A percentile compares a stretch with the other conserved stretches of the same genome.
Conservation (phyloP, 225 moss, liverwort and hornwort genomes). For the Marchantia paleacea region DNA sequence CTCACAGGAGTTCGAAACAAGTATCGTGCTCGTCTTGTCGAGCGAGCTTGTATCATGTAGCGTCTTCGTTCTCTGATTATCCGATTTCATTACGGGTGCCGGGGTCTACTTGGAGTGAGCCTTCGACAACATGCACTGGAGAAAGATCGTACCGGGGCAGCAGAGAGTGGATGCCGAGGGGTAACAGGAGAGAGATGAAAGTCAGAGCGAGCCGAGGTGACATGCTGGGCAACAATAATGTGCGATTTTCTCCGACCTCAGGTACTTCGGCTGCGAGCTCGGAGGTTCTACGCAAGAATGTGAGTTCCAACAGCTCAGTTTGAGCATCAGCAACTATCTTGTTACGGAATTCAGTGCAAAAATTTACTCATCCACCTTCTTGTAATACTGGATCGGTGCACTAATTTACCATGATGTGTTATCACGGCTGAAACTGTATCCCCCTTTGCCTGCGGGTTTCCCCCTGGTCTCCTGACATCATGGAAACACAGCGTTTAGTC, state of each 20-base stretch:
- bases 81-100: neutral
- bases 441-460: too few species aligned
- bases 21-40: neutral
- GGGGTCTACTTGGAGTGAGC: slow-evolving; percentile 9
- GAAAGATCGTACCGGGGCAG: neutral
- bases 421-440: too few species aligned
- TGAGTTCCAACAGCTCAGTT: neutral
- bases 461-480: too few species aligned
- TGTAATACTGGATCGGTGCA: too few species aligned
- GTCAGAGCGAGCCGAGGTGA: slow-evolving; percentile 32
- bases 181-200: slow-evolving; percentile 1
- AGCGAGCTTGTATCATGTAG: slow-evolving; percentile 4
- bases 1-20: neutral
- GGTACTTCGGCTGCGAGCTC: slow-evolving; percentile 25
- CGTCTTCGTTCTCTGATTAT: slow-evolving; percentile 1
- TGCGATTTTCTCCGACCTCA: slow-evolving; percentile 29
- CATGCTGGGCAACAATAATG: slow-evolving; percentile 38
- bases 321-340: neutral
- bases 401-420: too few species aligned
- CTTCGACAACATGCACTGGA: neutral
- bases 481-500: too few species aligned
- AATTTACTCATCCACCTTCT: too few species aligned
- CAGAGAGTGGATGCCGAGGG: neutral
- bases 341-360: neutral
- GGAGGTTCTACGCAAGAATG: slow-evolving; percentile 33